Percentiles rank a stretch among this genome's conserved stretches.
phyloP scores from a whole-genome alignment of 805 yeast genomes.

The Metschnikowia noctiluminum region DNA sequence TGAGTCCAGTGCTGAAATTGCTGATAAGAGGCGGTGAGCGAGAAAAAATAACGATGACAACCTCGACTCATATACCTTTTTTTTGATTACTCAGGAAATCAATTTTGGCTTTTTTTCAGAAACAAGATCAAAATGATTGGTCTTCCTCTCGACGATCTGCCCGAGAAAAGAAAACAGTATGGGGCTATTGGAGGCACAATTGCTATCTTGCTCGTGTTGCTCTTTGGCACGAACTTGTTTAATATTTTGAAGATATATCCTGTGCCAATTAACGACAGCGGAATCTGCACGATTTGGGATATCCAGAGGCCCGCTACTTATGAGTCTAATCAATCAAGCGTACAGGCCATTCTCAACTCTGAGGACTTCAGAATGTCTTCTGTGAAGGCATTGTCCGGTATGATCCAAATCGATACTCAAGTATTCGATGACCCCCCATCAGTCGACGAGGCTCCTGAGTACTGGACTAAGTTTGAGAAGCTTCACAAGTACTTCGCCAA shows the following conservation, averaged over 20 bases:
- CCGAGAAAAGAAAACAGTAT: constrained; percentile 12
- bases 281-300: constrained; percentile 16
- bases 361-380: constrained; percentile 9
- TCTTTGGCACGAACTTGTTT: constrained; percentile 21
- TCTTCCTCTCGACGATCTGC: constrained; percentile 15
- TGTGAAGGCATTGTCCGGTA: constrained; percentile 13
- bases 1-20: no score
- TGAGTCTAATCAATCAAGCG: constrained; percentile 29
- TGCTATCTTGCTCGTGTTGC: constrained; percentile 15
- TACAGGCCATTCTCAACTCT: constrained; percentile 13
- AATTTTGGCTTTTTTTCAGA: no score
- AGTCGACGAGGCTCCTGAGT: constrained; percentile 17
- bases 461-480: constrained; percentile 20
- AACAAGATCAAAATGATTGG: constrained; percentile 12
- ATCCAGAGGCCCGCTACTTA: constrained; percentile 24
- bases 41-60: no score
- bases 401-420: constrained; percentile 19
- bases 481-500: constrained; percentile 31
- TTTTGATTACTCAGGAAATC: no score
- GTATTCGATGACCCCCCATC: constrained; percentile 18
- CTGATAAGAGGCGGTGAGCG: no score
- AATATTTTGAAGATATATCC: constrained; percentile 18
- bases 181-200: constrained; percentile 4
- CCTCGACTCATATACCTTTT: no score
- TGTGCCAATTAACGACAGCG: constrained; percentile 16